Evolutionary conservation across 257 asterid genomes (phyloP).

Genomic region (Solanum chilense): DNA sequence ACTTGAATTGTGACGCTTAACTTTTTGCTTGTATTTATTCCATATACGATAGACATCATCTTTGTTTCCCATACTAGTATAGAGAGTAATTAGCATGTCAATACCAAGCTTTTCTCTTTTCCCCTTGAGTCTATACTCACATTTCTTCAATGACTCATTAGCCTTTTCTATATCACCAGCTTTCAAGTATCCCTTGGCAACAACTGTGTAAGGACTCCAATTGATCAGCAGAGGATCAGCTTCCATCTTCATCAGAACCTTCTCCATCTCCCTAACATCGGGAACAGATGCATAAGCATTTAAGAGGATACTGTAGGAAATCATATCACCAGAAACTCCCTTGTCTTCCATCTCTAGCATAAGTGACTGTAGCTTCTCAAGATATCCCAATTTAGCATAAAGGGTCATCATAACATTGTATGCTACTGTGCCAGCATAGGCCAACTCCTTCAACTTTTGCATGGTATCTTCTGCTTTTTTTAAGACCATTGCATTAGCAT

Average conservation of each 20-base stretch:
- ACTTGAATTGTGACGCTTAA: slow-evolving; percentile 3
- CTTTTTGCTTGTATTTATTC: slow-evolving; percentile 7
- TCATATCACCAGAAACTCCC: slow-evolving; percentile 8
- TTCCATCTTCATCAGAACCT: slow-evolving; percentile 38
- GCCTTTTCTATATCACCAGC: slow-evolving; percentile 28
- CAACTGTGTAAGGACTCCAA: slow-evolving; percentile 7
- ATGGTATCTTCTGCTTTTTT: slow-evolving; percentile 23
- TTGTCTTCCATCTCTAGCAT: slow-evolving; percentile 34
- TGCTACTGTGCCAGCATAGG: not conserved
- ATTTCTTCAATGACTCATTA: slow-evolving; percentile 7
- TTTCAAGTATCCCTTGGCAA: slow-evolving; percentile 35
- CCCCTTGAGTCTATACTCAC: slow-evolving; percentile 14
- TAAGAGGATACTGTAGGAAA: slow-evolving; percentile 18
- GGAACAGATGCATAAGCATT: slow-evolving; percentile 18
- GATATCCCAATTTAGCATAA: slow-evolving; percentile 14
- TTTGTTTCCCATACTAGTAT: slow-evolving; percentile 28
- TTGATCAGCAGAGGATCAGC: slow-evolving; percentile 17
- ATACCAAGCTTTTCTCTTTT: not conserved
- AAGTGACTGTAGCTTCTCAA: slow-evolving; percentile 15
- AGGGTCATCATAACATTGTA: slow-evolving; percentile 31
- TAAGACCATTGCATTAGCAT: not conserved
- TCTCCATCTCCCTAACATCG: slow-evolving; percentile 31
- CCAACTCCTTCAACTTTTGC: slow-evolving; percentile 19
- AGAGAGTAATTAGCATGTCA: slow-evolving; percentile 19
- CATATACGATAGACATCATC: slow-evolving; percentile 30